Evolutionary conservation across 2,329 filamentous ascomycete species (phyloP), one percentile per base, ranked within the genome.

Genomic region (Aspergillus phoenicis): DNA sequence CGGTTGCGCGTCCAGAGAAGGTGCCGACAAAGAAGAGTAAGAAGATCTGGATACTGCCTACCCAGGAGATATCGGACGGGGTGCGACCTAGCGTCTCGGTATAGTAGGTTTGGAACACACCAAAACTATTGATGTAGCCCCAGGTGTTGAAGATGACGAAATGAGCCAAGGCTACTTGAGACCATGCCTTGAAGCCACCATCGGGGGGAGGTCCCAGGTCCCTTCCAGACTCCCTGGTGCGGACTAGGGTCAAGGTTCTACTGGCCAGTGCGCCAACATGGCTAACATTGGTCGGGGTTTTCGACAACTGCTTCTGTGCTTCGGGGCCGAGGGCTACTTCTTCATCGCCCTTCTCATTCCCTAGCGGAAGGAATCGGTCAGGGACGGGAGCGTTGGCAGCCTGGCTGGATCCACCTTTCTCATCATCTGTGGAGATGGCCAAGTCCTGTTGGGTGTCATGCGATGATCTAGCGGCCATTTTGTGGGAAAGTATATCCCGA

Each of bases 71-170:
- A 33, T 81, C 79, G 0, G 80, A 82, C 41, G 82, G 78, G 0
- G 80, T 69, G 20, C 77, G 73, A 20, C 68, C 49, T 68, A 83
- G 61, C 48, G 73, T 63, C 66, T 77, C 67, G 36, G 71, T 75
- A 63, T 86, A 87, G 70, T 82, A 82, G 3, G 80, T 79, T 62
- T 87, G 83, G 59, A 84, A 87, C 3, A 83, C 80, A 3, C 84
- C 84, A 62, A 85, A 86, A n/a, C 81, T 81, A 48, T 80, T 82
- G 67, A 83, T 78, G 61, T 81, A 83, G 4, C 78, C 78, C 80
- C 85, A 87, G 1, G 84, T 84, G 64, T 83, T 85, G 70, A 86
- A 83, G 65, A 84, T 83, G 49, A 85, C 77, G 52, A 83, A 73
- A 66, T 84, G 84, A 2, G 76, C 80, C 10, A 84, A 75, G 2